Evolutionary conservation across 257 asterid genomes (phyloP).

Genomic region (Lavandula angustifolia): DNA sequence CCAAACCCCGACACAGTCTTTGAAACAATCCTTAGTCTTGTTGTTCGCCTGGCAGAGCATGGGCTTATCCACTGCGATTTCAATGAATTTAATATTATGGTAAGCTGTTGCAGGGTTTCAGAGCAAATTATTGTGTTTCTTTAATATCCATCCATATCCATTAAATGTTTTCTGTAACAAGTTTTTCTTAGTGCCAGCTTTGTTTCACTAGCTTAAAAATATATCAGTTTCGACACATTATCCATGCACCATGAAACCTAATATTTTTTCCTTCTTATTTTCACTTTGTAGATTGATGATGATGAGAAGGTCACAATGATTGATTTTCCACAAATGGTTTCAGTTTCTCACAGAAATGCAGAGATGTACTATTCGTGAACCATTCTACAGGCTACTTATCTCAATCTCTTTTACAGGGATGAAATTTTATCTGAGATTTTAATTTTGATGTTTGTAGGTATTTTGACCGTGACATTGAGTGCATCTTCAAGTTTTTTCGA

Average conservation of each 20-base stretch:
- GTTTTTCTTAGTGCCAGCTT: slow-evolving; percentile 20
- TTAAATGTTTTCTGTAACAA: slow-evolving; percentile 8
- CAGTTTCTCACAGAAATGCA: slow-evolving; percentile 88
- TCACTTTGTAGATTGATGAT: slow-evolving; percentile 75
- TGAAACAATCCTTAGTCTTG: slow-evolving; percentile 74
- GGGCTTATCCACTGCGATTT: slow-evolving; percentile 98
- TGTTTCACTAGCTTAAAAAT: slow-evolving; percentile 10
- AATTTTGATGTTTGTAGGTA: slow-evolving; percentile 56
- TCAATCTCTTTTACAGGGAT: slow-evolving; percentile 8
- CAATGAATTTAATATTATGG: slow-evolving; percentile 95
- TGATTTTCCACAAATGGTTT: slow-evolving; percentile 98
- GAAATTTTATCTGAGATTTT: slow-evolving; percentile 15
- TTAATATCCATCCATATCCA: slow-evolving; percentile 11
- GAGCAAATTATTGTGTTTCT: slow-evolving; percentile 18
- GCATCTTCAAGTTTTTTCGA: slow-evolving; percentile 83
- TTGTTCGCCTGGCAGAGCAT: slow-evolving; percentile 91
- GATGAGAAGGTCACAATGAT: slow-evolving; percentile 89
- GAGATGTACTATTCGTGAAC: slow-evolving; percentile 55
- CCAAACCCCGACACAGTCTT: slow-evolving; percentile 75
- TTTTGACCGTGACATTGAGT: slow-evolving; percentile 87
- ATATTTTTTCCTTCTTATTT: slow-evolving; percentile 15
- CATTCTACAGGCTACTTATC: neutral
- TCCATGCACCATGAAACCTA: slow-evolving; percentile 27
- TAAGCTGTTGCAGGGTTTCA: slow-evolving; percentile 36
- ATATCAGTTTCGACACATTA: slow-evolving; percentile 10